Conservation (phyloP, 495 filamentous ascomycete genomes). For the Penicillium alfredii region DNA sequence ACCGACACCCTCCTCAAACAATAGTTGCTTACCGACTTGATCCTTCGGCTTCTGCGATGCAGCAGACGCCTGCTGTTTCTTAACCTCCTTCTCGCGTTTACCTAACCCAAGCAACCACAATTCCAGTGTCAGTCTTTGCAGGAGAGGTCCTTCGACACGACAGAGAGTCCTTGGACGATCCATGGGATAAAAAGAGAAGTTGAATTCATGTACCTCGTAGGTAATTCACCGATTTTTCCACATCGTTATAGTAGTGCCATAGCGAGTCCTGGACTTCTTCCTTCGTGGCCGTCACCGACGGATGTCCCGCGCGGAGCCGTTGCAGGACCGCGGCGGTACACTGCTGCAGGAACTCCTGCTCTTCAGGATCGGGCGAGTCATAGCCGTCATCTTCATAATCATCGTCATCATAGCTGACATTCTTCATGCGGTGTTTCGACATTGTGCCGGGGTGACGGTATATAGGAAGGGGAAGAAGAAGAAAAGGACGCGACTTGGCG, state of each 20-base stretch:
- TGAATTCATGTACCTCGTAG: constrained; percentile 67
- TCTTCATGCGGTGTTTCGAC: constrained; percentile 46
- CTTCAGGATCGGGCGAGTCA: constrained; percentile 39
- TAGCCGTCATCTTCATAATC: constrained; percentile 41
- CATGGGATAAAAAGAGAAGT: no score
- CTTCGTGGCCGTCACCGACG: constrained; percentile 36
- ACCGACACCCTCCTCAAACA: constrained; percentile 8
- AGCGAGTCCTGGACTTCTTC: constrained; percentile 79
- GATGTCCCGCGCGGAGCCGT: constrained; percentile 35
- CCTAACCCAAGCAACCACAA: constrained; percentile 24
- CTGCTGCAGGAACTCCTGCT: constrained; percentile 36
- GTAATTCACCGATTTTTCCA: constrained; percentile 76
- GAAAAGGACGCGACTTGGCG: constrained; percentile 1
- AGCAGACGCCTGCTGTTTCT: constrained; percentile 36
- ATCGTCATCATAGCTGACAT: constrained; percentile 41
- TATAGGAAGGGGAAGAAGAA: constrained; percentile 4
- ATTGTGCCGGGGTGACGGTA: constrained; percentile 20
- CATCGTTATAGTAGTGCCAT: constrained; percentile 95
- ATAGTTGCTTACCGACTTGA: constrained; percentile 46
- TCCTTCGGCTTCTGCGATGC: constrained; percentile 31
- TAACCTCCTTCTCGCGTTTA: constrained; percentile 38
- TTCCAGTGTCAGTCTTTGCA: no score
- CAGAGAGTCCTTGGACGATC: no score
- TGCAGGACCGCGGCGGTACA: constrained; percentile 35
- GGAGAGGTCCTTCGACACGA: no score